These are phyloP conservation scores for Tillandsia fasciculata DNA, from an alignment of 176 grass and related monocot species.

Conservation along the genomic window DNA sequence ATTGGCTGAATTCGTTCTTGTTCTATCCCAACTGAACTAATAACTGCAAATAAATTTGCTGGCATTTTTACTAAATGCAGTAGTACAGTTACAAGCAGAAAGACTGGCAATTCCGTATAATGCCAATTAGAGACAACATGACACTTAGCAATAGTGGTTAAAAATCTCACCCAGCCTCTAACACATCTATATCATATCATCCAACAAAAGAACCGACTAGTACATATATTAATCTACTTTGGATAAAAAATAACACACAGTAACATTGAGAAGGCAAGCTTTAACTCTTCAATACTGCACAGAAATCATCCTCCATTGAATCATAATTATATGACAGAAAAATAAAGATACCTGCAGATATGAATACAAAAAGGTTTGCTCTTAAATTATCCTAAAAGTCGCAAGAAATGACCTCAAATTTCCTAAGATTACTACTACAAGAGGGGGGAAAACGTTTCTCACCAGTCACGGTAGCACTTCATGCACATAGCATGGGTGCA, in stretches of 20 bases:
- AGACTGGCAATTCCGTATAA: not conserved
- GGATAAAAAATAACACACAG: too few relatives aligned
- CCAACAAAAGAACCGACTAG: not conserved
- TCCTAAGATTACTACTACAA: not conserved
- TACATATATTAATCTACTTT: not conserved
- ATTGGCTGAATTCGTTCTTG: too few relatives aligned
- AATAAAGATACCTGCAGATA: too few relatives aligned
- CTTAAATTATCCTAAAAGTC: not conserved
- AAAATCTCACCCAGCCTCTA: not conserved
- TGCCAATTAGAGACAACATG: not conserved
- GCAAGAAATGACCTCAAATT: conserved; percentile 1
- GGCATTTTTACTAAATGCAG: not conserved
- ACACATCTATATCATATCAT: not conserved
- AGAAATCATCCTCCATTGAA: not conserved
- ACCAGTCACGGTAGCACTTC: conserved; percentile 91
- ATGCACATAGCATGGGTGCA: conserved; percentile 91
- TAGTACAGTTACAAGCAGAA: not conserved
- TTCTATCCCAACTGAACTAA: too few relatives aligned
- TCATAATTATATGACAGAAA: not conserved
- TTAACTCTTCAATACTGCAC: too few relatives aligned
- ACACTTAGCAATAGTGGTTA: not conserved
- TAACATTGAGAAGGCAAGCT: too few relatives aligned
- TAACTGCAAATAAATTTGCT: too few relatives aligned
- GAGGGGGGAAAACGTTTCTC: conserved; percentile 17
- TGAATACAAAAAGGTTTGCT: not conserved